Evolutionary conservation across 2,329 filamentous ascomycete genomes (phyloP).

Genomic region (Trichoderma koningiopsis): DNA sequence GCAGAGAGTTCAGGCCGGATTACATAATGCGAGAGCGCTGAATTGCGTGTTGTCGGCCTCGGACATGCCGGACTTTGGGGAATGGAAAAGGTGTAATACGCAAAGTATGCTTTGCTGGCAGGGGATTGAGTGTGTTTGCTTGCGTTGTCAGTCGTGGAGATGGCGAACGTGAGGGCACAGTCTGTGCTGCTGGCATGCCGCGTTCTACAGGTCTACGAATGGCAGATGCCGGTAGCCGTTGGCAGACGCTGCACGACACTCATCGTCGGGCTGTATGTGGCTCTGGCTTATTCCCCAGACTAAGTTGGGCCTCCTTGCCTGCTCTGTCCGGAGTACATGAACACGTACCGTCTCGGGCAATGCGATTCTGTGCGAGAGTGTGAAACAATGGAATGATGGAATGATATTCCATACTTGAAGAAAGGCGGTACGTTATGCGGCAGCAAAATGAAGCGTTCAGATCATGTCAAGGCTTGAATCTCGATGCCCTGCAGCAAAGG

Average conservation of each 20-base stretch:
- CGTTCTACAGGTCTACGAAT: not conserved
- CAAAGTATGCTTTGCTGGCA: slow-evolving; percentile 25
- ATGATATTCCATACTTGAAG: no score
- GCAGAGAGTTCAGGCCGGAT: not conserved
- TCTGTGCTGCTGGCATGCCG: not conserved
- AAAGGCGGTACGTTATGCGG: not conserved
- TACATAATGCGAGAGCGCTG: slow-evolving; percentile 13
- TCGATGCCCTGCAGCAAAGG: not conserved
- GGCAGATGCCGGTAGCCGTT: not conserved
- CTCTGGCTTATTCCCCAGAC: slow-evolving; percentile 1
- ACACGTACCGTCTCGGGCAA: not conserved
- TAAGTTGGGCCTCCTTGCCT: not conserved
- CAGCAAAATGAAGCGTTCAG: not conserved
- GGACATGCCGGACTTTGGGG: slow-evolving; percentile 12
- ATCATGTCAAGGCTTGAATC: not conserved
- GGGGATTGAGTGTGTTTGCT: not conserved
- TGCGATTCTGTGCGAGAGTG: not conserved
- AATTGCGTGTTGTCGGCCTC: slow-evolving; percentile 7
- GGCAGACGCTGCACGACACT: slow-evolving; percentile 5
- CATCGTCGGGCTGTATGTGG: not conserved
- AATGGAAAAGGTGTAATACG: not conserved
- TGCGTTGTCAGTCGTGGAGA: slow-evolving; percentile 2
- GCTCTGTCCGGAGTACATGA: not conserved
- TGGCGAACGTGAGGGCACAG: not conserved
- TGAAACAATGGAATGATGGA: not conserved